Evolutionary conservation across 2,329 filamentous ascomycete genomes (phyloP).

Genomic region (Sporothrix curviconia): DNA sequence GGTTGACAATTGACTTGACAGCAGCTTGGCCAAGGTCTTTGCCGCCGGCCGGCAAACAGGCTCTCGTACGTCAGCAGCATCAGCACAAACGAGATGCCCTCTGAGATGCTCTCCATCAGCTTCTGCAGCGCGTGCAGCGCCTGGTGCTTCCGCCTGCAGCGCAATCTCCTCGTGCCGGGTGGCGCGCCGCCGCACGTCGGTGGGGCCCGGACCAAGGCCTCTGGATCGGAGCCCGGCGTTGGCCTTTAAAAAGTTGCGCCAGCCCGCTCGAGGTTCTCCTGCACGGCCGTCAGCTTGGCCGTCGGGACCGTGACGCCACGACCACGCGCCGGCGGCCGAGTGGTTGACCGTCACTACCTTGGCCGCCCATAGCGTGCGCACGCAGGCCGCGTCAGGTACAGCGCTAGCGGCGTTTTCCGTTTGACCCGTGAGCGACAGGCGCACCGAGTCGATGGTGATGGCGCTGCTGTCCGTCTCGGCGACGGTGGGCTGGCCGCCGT

Average conservation of each 20-base stretch:
- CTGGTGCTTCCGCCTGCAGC: slow-evolving; percentile 87
- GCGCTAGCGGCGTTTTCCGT: slow-evolving; percentile 74
- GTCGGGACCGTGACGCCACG: slow-evolving; percentile 62
- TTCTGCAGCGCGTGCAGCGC: slow-evolving; percentile 80
- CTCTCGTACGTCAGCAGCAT: slow-evolving; percentile 87
- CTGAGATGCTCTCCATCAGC: slow-evolving; percentile 83
- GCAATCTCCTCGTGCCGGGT: slow-evolving; percentile 88
- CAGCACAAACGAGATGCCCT: slow-evolving; percentile 92
- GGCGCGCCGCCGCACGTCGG: slow-evolving; percentile 69
- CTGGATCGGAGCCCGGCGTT: slow-evolving; percentile 89
- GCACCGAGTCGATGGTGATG: slow-evolving; percentile 72
- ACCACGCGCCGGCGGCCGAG: slow-evolving; percentile 50
- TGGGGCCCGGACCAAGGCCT: slow-evolving; percentile 87
- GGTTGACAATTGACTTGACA: slow-evolving; percentile 98
- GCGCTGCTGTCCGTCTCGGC: slow-evolving; percentile 69
- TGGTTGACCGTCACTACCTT: slow-evolving; percentile 72
- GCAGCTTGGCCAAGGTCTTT: slow-evolving; percentile 82
- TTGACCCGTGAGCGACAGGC: slow-evolving; percentile 85
- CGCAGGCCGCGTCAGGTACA: slow-evolving; percentile 84
- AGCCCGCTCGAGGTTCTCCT: slow-evolving; percentile 71
- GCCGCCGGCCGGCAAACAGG: slow-evolving; percentile 76
- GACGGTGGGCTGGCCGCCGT: slow-evolving; percentile 78
- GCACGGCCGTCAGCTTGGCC: slow-evolving; percentile 66
- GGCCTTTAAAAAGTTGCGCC: slow-evolving; percentile 75
- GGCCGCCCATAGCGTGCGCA: slow-evolving; percentile 82